Conservation (phyloP, 2,329 filamentous ascomycete species). For the Claviceps sp. region DNA sequence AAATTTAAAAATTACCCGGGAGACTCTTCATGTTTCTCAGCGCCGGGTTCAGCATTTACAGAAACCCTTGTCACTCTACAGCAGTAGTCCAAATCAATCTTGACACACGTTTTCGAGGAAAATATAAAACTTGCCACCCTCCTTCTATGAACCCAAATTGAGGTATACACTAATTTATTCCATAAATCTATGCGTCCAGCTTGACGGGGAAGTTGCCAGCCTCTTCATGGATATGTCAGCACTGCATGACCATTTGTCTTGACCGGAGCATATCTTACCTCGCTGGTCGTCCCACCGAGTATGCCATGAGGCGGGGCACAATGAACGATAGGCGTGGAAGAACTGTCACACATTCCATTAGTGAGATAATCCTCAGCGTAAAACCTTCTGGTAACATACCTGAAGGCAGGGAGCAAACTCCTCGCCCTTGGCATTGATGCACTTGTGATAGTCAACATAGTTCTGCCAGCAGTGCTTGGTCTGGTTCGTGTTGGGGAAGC, state of each 20-base stretch:
- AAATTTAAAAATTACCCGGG: neutral
- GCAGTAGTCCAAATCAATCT: slow-evolving; percentile 10
- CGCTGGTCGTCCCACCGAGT: slow-evolving; percentile 95
- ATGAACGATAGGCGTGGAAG: slow-evolving; percentile 88
- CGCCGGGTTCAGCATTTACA: slow-evolving; percentile 3
- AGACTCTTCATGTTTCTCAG: neutral
- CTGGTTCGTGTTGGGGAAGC: slow-evolving; percentile 97
- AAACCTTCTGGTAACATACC: slow-evolving; percentile 37
- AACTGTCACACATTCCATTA: slow-evolving; percentile 45
- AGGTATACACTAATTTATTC: slow-evolving; percentile 10
- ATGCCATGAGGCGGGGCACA: slow-evolving; percentile 93
- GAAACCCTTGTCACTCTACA: slow-evolving; percentile 7
- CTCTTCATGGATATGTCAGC: slow-evolving; percentile 31
- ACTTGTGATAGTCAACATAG: slow-evolving; percentile 99
- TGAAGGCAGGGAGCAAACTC: slow-evolving; percentile 95
- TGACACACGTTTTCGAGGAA: slow-evolving; percentile 19
- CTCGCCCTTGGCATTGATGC: slow-evolving; percentile 95
- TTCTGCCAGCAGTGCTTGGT: slow-evolving; percentile 99
- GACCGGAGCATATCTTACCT: slow-evolving; percentile 42
- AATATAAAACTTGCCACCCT: slow-evolving; percentile 22
- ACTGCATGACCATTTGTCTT: slow-evolving; percentile 2
- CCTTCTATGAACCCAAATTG: slow-evolving; percentile 15
- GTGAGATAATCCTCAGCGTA: neutral
- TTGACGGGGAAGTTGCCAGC: slow-evolving; percentile 55
- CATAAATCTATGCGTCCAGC: slow-evolving; percentile 41